Evolutionary conservation across 2,329 filamentous ascomycete genomes (phyloP), one percentile per base, ranked within the genome.

Genomic region (Xylariaceae sp.): DNA sequence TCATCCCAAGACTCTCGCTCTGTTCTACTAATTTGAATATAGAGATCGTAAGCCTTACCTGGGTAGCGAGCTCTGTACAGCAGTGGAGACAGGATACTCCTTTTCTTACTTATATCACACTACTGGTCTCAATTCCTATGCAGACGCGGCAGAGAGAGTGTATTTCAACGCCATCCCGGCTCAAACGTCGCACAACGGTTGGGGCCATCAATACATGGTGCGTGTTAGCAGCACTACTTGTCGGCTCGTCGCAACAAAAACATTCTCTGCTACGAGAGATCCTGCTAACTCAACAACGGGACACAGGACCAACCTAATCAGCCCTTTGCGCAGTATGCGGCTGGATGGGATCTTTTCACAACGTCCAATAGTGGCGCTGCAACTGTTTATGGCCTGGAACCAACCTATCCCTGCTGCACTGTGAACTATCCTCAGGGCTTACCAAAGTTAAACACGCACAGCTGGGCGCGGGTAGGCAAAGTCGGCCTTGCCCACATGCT

Each of bases 401-500:
- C 74, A 1, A 71, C 77, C 33, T 79, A 72, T 45, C 72, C 73
- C 3, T 81, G 78, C 64, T 81, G 78, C 60, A 78, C 77, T 1
- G 79, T 81, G 53, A 81, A 81, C 56, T 75, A 79, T 59, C 75
- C 74, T 0, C 77, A 81, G 60, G 79, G 75, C 9, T 77, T 73
- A 56, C 78, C 79, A 0, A 81, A 81, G 53, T 80, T 77, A 50
- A 63, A 76, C 1, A 69, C 76, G 10, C 69, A 73, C 50, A 74
- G 73, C 52, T 83, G 73, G 65, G 72, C 76, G 6, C 61, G 59
- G 10, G 63, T 71, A 3, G 75, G 73, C 3, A 59, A 68, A 2
- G 66, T 69, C n/a, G 75, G 75, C 2, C 58, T 83, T 13, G 75
- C 71, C 1, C 79, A 83, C 60, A 71, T 72, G 0, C 65, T 83